phyloP scores from a whole-genome alignment of 2,329 filamentous ascomycete species.

The Venturia nashicola region DNA sequence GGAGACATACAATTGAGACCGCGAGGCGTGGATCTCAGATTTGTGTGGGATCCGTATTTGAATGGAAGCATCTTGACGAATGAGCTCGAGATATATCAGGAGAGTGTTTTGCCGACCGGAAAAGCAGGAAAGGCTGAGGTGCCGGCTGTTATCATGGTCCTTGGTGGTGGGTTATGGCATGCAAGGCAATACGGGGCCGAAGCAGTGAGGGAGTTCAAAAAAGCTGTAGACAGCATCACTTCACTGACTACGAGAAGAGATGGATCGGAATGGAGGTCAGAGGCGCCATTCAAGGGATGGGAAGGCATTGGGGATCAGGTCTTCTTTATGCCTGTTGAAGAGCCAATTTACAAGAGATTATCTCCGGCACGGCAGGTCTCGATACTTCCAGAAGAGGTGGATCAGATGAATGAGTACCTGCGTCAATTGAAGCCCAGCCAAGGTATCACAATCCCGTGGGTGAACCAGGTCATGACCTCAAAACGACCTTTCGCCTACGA shows the following conservation, averaged over 20 bases:
- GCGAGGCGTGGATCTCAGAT: conserved; percentile 37
- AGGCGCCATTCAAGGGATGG: conserved; percentile 8
- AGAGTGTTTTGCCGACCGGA: conserved; percentile 14
- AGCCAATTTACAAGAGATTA: conserved; percentile 33
- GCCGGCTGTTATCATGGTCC: conserved; percentile 33
- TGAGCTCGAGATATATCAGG: conserved; percentile 28
- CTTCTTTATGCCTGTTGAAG: conserved; percentile 34
- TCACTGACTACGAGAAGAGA: neutral
- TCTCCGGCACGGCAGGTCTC: conserved; percentile 28
- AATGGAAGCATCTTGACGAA: conserved; percentile 35
- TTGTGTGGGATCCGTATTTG: conserved; percentile 52
- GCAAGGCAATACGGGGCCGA: conserved; percentile 37
- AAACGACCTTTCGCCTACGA: conserved; percentile 4
- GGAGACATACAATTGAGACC: conserved; percentile 32
- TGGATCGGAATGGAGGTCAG: conserved; percentile 10
- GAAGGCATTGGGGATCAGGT: conserved; percentile 21
- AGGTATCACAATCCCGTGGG: conserved; percentile 14
- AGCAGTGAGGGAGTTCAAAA: conserved; percentile 33
- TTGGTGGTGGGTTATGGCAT: conserved; percentile 46
- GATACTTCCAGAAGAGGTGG: conserved; percentile 37
- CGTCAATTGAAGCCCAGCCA: conserved; percentile 25
- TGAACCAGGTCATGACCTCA: conserved; percentile 5
- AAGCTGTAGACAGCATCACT: conserved; percentile 33
- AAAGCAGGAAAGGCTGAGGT: conserved; percentile 10
- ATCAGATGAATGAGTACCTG: conserved; percentile 42